Evolutionary conservation across 2,329 filamentous ascomycete genomes (phyloP).

Genomic region (Fusarium floridanum): DNA sequence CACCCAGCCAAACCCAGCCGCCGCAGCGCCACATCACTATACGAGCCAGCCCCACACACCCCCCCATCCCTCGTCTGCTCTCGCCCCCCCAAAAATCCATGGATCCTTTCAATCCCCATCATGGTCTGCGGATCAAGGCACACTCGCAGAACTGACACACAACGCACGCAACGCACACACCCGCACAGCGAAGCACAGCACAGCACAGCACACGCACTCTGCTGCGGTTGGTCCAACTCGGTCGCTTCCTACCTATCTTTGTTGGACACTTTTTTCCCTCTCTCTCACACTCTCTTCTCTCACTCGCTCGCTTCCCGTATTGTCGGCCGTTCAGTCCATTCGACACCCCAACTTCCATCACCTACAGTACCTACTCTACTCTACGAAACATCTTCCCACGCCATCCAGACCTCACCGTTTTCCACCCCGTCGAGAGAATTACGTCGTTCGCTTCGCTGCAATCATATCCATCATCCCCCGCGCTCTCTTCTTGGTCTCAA

Average conservation of each 20-base stretch:
- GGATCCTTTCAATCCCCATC: conserved; percentile 32
- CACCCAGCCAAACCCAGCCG: no score
- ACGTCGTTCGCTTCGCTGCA: conserved; percentile 36
- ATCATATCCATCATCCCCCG: background rate
- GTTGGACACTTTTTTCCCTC: conserved; percentile 1
- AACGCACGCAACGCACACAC: conserved; percentile 23
- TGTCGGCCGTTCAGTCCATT: conserved; percentile 27
- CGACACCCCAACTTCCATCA: conserved; percentile 9
- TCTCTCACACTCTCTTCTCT: conserved; percentile 15
- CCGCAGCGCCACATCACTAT: no score
- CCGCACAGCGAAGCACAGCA: conserved; percentile 7
- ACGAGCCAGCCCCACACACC: no score
- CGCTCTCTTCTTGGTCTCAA: conserved; percentile 22
- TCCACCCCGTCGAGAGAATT: conserved; percentile 25
- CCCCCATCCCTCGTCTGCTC: conserved; percentile 19
- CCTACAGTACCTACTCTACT: background rate
- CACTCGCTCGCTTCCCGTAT: conserved; percentile 28
- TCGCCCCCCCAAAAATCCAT: conserved; percentile 31
- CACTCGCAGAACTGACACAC: conserved; percentile 39
- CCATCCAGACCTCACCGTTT: conserved; percentile 8
- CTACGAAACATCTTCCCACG: conserved; percentile 15
- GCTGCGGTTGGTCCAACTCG: conserved; percentile 24
- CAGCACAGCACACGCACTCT: conserved; percentile 32
- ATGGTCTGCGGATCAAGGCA: conserved; percentile 37
- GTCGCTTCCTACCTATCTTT: conserved; percentile 8